Evolutionary conservation across 2,329 filamentous ascomycete species (phyloP).

Genomic region (Curvularia spicifera): DNA sequence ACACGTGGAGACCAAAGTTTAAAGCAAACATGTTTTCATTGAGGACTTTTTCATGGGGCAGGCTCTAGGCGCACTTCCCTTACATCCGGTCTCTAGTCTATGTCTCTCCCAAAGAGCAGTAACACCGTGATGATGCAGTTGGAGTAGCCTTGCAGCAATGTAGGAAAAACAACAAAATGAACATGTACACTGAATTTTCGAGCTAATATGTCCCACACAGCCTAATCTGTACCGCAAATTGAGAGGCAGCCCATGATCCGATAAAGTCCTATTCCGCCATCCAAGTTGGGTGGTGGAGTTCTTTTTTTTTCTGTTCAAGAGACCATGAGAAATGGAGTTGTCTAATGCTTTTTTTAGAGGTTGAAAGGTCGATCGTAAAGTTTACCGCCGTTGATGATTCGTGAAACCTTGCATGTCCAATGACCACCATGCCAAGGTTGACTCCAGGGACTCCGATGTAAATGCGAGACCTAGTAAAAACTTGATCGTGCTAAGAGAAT

Average conservation of each 20-base stretch:
- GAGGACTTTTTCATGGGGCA: conserved; percentile 5
- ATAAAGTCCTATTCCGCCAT: conserved; percentile 19
- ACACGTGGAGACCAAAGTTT: neutral
- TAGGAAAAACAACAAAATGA: conserved; percentile 10
- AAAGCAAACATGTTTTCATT: conserved; percentile 9
- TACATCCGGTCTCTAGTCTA: conserved; percentile 8
- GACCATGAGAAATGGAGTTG: conserved; percentile 34
- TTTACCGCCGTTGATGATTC: conserved; percentile 28
- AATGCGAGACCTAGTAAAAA: conserved; percentile 35
- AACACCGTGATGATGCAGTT: conserved; percentile 8
- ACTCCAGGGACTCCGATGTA: conserved; percentile 38
- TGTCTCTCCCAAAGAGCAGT: conserved; percentile 7
- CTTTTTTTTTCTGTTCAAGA: conserved; percentile 10
- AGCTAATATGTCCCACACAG: conserved; percentile 18
- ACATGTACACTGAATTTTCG: conserved; percentile 29
- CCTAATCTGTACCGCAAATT: conserved; percentile 34
- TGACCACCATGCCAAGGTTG: conserved; percentile 16
- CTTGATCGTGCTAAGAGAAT: conserved; percentile 20
- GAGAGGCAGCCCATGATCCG: conserved; percentile 26
- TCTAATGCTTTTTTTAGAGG: conserved; percentile 49
- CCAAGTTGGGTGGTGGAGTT: conserved; percentile 4
- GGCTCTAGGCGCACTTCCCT: conserved; percentile 5
- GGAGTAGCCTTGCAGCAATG: conserved; percentile 3
- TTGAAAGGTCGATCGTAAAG: conserved; percentile 31
- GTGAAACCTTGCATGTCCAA: conserved; percentile 23